Conservation (phyloP, 2,329 filamentous ascomycete species). For the Botryotinia globosa region DNA sequence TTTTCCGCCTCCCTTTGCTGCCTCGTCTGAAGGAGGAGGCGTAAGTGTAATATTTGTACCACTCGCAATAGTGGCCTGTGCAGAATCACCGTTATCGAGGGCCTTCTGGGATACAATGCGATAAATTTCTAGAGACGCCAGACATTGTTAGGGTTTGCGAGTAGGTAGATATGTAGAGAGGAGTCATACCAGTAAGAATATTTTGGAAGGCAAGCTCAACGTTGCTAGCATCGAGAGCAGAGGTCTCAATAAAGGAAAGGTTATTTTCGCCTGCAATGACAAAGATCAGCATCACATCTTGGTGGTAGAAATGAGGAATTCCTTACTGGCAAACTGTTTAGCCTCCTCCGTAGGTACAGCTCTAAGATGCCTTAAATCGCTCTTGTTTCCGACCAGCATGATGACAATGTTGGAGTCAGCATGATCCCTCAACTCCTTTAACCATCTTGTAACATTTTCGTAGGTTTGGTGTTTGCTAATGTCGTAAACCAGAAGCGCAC, state of each 20-base stretch:
- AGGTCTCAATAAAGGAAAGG: slow-evolving; percentile 98
- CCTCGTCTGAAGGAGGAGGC: slow-evolving; percentile 73
- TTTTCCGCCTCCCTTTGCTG: slow-evolving; percentile 69
- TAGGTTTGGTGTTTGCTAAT: slow-evolving; percentile 99
- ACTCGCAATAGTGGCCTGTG: slow-evolving; percentile 74
- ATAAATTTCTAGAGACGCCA: slow-evolving; percentile 77
- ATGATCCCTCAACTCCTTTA: slow-evolving; percentile 97
- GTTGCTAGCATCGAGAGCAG: slow-evolving; percentile 96
- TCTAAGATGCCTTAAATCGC: slow-evolving; percentile 97
- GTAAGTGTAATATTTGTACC: slow-evolving; percentile 83
- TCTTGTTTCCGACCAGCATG: slow-evolving; percentile 99
- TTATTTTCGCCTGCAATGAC: slow-evolving; percentile 81
- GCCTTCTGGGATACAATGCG: slow-evolving; percentile 98
- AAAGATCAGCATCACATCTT: slow-evolving; percentile 34
- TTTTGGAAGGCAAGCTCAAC: slow-evolving; percentile 99
- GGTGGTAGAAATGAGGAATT: background rate
- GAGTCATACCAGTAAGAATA: slow-evolving; percentile 82
- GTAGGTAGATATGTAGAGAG: background rate
- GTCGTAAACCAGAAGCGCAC: slow-evolving; percentile 96
- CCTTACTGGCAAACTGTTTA: slow-evolving; percentile 90
- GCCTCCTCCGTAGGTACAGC: slow-evolving; percentile 97
- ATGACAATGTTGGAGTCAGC: slow-evolving; percentile 99
- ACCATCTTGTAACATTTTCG: slow-evolving; percentile 97
- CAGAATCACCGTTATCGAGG: slow-evolving; percentile 81
- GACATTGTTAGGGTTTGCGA: slow-evolving; percentile 19